These are phyloP conservation scores for Lablab purpureus DNA, from an alignment of 306 rosid genomes.

Conservation along the genomic window DNA sequence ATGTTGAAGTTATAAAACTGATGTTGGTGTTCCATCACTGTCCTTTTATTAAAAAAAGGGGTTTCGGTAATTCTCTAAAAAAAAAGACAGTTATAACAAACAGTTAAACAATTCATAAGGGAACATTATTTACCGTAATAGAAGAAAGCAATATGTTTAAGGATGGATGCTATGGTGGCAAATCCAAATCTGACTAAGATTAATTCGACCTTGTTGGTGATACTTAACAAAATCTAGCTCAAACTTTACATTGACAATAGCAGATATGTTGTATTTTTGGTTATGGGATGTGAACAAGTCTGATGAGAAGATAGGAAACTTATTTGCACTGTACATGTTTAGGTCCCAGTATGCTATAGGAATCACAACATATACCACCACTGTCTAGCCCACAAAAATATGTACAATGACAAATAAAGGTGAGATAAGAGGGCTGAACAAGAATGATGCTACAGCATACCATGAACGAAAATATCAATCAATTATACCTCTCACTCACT, in stretches of 20 bases:
- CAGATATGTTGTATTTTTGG: conserved; percentile 59
- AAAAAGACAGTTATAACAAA: too few species aligned
- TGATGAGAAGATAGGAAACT: conserved; percentile 74
- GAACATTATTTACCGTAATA: conserved; percentile 59
- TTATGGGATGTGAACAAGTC: conserved; percentile 69
- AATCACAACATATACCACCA: conserved; percentile 53
- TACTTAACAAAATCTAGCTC: conserved; percentile 56
- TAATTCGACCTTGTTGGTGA: conserved; percentile 60
- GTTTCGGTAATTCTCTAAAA: too few species aligned
- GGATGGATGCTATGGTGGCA: conserved; percentile 73
- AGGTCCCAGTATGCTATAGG: conserved; percentile 77
- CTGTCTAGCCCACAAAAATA: conserved; percentile 56
- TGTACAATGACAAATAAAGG: conserved; percentile 78
- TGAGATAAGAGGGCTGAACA: conserved; percentile 71
- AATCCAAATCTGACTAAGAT: conserved; percentile 78
- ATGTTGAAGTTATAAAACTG: too few species aligned
- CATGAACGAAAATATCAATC: too few species aligned
- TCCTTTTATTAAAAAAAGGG: too few species aligned
- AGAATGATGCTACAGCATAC: conserved; percentile 70
- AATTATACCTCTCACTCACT: too few species aligned
- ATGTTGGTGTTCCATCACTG: too few species aligned
- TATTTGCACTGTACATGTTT: conserved; percentile 57
- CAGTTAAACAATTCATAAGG: conserved; percentile 1
- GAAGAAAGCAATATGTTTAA: conserved; percentile 70
- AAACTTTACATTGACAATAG: conserved; percentile 68